Evolutionary conservation across 768 basidiomycete species (phyloP), one percentile per base, ranked within the genome.

Genomic region (Rhodotorula paludigena): DNA sequence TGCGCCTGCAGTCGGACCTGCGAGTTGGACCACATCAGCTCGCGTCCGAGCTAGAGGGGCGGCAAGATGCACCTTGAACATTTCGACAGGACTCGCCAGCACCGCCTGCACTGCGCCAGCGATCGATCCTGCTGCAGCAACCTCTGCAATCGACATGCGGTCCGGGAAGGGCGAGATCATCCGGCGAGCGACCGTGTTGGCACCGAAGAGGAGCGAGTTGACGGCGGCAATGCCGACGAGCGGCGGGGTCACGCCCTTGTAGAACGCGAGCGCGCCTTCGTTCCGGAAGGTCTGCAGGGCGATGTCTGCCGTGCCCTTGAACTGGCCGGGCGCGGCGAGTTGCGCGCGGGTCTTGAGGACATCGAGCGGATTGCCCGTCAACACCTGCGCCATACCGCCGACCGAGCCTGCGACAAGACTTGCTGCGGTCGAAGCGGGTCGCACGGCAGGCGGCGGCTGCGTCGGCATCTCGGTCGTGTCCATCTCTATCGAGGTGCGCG

Each of bases 231-330:
- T 88, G 25, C 96, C 96, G 51, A 96, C 64, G 15, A 98, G 82
- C 0, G 96, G 94, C 60, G 89, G 90, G 2, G 86, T 82, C 91
- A 92, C 93, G 44, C 92, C 94, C 82, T 97, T 97, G 81, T 96
- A 98, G 51, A 99, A 78, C 5, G 92, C 96, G 63, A 96, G 84
- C 75, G 93, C 84, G 0, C 96, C 96, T 77, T 99, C 96, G 62
- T 85, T 87, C 71, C 86, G 79, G 52, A 93, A 68, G 0, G 94
- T 98, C 77, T 90, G 87, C 25, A 78, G 73, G 16, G 93, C 79
- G 67, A 98, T 92, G 76, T 98, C 93, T 84, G 92, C 86, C 0
- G 94, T 92, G 2, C 92, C 92, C 82, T 88, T 92, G 89, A 77
- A 81, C 68, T 78, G 76, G 2, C 80, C 81, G 15, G 66, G 72